Evolutionary conservation across 305 asterid species (phyloP).

Genomic region (Fraxinus platypoda): DNA sequence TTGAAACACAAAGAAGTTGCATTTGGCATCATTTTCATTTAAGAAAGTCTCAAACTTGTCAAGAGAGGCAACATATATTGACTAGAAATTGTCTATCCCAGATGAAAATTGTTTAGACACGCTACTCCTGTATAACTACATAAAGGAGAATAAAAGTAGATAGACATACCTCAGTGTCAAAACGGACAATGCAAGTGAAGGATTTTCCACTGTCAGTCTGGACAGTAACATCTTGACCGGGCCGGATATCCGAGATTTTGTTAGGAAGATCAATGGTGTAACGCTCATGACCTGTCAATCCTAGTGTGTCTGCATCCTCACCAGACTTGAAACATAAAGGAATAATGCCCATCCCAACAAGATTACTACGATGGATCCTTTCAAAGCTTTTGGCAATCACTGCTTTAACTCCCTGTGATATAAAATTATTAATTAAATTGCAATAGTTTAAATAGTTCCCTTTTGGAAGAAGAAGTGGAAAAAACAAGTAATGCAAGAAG

Average conservation of each 20-base stretch:
- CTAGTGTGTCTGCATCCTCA: constrained; percentile 87
- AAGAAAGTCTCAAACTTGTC: not conserved
- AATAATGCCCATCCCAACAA: constrained; percentile 93
- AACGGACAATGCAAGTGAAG: constrained; percentile 80
- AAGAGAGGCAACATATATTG: not conserved
- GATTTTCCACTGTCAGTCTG: constrained; percentile 69
- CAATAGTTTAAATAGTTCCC: not conserved
- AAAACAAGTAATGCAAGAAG: constrained; percentile 8
- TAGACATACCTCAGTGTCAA: constrained; percentile 81
- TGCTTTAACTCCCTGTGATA: constrained; percentile 83
- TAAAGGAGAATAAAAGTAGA: not conserved
- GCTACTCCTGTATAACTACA: not conserved
- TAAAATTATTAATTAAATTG: not conserved
- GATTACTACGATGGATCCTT: constrained; percentile 92
- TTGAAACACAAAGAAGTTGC: not conserved
- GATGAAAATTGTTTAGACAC: not conserved
- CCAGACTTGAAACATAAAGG: constrained; percentile 94
- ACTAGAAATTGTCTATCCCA: not conserved
- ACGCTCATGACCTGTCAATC: constrained; percentile 89
- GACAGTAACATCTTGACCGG: constrained; percentile 86
- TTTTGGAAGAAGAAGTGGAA: not conserved
- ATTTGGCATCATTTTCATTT: not conserved
- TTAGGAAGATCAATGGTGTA: constrained; percentile 79
- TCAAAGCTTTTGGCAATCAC: constrained; percentile 94
- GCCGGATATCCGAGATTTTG: constrained; percentile 69